phyloP scores from a whole-genome alignment of 495 filamentous ascomycete genomes.

The Apodospora peruviana region DNA sequence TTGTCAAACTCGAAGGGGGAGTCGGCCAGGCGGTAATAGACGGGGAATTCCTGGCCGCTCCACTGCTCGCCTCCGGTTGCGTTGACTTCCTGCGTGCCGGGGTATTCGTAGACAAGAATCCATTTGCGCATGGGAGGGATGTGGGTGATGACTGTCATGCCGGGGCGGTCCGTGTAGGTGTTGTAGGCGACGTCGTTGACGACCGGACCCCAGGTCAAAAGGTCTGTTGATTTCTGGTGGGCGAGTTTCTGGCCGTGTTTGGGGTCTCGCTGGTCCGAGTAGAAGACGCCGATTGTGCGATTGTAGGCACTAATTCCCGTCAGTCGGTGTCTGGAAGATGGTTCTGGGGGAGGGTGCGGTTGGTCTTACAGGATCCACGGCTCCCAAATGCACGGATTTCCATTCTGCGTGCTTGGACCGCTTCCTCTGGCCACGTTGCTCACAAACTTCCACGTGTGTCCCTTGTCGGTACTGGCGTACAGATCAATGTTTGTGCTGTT shows the following conservation, averaged over 20 bases:
- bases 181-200: conserved; percentile 58
- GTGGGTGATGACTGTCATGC: conserved; percentile 54
- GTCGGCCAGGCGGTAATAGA: conserved; percentile 48
- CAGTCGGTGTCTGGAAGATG: not conserved
- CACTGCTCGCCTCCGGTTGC: conserved; percentile 37
- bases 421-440: conserved; percentile 59
- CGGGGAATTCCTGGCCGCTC: conserved; percentile 52
- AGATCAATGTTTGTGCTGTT: conserved; percentile 58
- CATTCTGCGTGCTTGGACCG: conserved; percentile 55
- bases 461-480: conserved; percentile 56
- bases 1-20: conserved; percentile 50
- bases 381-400: conserved; percentile 65
- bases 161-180: conserved; percentile 59
- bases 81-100: conserved; percentile 14
- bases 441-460: conserved; percentile 60
- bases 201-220: conserved; percentile 51
- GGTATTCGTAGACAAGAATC: conserved; percentile 17
- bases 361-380: conserved; percentile 55
- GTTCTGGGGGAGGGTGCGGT: not conserved
- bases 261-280: conserved; percentile 64
- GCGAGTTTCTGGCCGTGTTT: conserved; percentile 62
- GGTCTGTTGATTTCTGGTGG: conserved; percentile 54
- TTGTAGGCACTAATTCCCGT: conserved; percentile 32
- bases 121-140: conserved; percentile 18
- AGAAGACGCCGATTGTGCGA: conserved; percentile 57